A percentile compares a stretch with the other conserved stretches of the same genome.
Conservation (phyloP, 768 basidiomycete species). For the Imleria badia region DNA sequence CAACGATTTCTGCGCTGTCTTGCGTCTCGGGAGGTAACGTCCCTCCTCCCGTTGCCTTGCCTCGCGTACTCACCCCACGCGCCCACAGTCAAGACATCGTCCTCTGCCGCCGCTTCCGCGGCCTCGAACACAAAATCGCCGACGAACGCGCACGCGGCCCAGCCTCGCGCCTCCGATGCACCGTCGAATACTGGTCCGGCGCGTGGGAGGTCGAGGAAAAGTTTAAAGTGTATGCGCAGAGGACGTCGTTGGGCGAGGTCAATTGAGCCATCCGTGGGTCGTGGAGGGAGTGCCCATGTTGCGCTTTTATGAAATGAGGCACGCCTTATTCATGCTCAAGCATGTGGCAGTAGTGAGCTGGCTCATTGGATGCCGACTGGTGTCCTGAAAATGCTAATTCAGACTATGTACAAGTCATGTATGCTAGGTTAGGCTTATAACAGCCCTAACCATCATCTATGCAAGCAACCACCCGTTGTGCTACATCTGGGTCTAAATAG, state of each 20-base stretch:
- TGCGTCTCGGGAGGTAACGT: too few species aligned
- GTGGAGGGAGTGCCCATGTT: too few species aligned
- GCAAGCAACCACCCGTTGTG: slow-evolving; percentile 22
- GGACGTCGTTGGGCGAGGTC: background rate
- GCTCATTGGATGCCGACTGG: too few species aligned
- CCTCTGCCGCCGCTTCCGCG: slow-evolving; percentile 76
- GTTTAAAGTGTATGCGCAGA: slow-evolving; percentile 37
- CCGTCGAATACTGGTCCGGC: slow-evolving; percentile 84
- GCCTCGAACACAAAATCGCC: slow-evolving; percentile 74
- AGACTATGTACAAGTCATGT: too few species aligned
- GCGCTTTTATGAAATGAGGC: too few species aligned
- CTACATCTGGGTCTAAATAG: slow-evolving; percentile 20
- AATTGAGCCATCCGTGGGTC: too few species aligned
- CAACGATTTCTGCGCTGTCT: slow-evolving; percentile 94
- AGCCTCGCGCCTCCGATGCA: slow-evolving; percentile 60
- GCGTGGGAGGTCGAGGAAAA: slow-evolving; percentile 97
- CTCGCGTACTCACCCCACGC: too few species aligned
- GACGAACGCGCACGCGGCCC: slow-evolving; percentile 53
- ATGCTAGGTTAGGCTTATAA: too few species aligned
- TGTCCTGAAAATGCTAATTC: too few species aligned
- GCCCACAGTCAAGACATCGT: slow-evolving; percentile 76
- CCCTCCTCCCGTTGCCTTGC: too few species aligned
- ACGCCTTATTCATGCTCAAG: too few species aligned
- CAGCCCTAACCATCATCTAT: slow-evolving; percentile 14
- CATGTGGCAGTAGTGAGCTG: too few species aligned